Conservation (phyloP, 2,329 filamentous ascomycete species). For the Neonectria punicea region DNA sequence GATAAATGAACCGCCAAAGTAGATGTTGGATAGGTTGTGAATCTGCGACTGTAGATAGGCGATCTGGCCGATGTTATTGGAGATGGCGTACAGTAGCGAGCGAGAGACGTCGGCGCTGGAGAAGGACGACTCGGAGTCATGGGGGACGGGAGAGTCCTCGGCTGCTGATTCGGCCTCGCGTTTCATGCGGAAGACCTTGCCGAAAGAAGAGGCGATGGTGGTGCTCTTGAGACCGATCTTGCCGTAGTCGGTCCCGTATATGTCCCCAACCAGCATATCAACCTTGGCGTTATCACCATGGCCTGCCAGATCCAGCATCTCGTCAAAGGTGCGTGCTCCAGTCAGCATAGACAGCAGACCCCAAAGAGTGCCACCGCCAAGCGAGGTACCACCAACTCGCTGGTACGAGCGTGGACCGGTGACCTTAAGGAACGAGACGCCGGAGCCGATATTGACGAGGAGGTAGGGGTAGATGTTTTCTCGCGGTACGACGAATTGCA, state of each 20-base stretch:
- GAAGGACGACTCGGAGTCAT: constrained; percentile 67
- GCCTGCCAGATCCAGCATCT: constrained; percentile 94
- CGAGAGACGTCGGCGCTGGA: constrained; percentile 86
- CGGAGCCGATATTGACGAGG: constrained; percentile 97
- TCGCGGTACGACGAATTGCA: constrained; percentile 85
- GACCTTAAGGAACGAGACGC: constrained; percentile 97
- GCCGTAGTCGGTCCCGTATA: constrained; percentile 94
- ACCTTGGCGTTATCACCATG: constrained; percentile 91
- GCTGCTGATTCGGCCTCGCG: constrained; percentile 81
- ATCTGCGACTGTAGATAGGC: constrained; percentile 97
- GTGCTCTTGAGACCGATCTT: constrained; percentile 97
- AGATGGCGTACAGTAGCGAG: constrained; percentile 92
- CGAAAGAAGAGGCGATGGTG: constrained; percentile 95
- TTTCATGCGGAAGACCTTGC: constrained; percentile 96
- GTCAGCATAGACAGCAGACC: constrained; percentile 91
- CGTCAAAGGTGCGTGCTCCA: constrained; percentile 94
- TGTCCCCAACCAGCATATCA: constrained; percentile 97
- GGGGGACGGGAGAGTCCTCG: constrained; percentile 73
- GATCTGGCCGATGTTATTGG: constrained; percentile 98
- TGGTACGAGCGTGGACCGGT: constrained; percentile 87
- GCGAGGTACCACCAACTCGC: constrained; percentile 92
- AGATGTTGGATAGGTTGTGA: constrained; percentile 90
- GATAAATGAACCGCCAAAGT: constrained; percentile 98
- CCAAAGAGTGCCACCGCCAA: constrained; percentile 98
- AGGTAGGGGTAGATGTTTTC: constrained; percentile 93